A percentile compares a stretch with the other conserved stretches of the same genome.
Evolutionary conservation across 1,139 yeast species (phyloP).

Genomic region (Debaryomycetaceae sp.): DNA sequence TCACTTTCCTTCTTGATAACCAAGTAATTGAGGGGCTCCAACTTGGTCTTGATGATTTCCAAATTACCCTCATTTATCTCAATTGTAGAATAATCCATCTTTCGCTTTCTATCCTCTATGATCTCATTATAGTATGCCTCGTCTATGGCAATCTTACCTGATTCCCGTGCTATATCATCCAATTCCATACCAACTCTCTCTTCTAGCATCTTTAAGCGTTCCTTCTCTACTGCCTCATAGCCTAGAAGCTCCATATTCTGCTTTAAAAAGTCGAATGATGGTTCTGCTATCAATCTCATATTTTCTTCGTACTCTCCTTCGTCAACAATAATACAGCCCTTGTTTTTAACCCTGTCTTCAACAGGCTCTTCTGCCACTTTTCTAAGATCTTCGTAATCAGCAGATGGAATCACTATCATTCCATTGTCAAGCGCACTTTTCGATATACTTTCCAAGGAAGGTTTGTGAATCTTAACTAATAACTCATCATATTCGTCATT

Average conservation of each 20-base stretch:
- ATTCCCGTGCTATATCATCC: slow-evolving; percentile 8
- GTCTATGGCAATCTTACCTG: slow-evolving; percentile 34
- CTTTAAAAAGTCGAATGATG: not conserved
- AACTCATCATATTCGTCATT: slow-evolving; percentile 29
- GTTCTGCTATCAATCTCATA: not conserved
- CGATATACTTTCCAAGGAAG: slow-evolving; percentile 29
- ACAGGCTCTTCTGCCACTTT: slow-evolving; percentile 14
- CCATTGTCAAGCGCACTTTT: slow-evolving; percentile 28
- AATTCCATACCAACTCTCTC: not conserved
- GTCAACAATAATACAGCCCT: not conserved
- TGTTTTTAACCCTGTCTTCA: slow-evolving; percentile 14
- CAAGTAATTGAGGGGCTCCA: not conserved
- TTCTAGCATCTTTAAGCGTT: too few relatives aligned
- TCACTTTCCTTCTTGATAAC: not conserved
- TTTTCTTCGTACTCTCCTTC: not conserved
- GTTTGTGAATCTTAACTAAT: slow-evolving; percentile 33
- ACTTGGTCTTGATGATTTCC: not conserved
- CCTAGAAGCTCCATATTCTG: not conserved
- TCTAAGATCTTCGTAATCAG: slow-evolving; percentile 19
- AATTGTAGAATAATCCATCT: not conserved
- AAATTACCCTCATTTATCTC: not conserved
- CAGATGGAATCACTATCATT: slow-evolving; percentile 23
- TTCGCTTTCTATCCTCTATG: not conserved
- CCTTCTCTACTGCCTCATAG: not conserved
- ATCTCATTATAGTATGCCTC: slow-evolving; percentile 25